Conservation (phyloP, 2,329 filamentous ascomycete genomes). For the Colletotrichum somersetense region DNA sequence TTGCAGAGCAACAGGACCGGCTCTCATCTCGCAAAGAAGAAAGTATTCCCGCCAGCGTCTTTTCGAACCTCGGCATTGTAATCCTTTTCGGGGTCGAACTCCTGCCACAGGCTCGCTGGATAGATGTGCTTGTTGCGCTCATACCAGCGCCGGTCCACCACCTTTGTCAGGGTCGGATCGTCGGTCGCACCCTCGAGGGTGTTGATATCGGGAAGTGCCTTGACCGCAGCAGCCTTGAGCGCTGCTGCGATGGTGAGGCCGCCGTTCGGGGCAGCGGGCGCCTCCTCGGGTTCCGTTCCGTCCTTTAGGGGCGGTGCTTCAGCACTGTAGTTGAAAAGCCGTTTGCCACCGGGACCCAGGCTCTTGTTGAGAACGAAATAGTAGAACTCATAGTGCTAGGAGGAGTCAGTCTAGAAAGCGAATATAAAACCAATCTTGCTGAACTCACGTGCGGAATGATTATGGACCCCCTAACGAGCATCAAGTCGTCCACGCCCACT, state of each 20-base stretch:
- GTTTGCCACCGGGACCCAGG: constrained; percentile 75
- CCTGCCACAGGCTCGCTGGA: constrained; percentile 94
- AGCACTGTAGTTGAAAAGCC: constrained; percentile 81
- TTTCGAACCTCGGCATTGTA: constrained; percentile 83
- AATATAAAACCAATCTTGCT: constrained; percentile 6
- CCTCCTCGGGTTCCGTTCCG: constrained; percentile 38
- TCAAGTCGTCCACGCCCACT: constrained; percentile 93
- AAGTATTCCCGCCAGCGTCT: constrained; percentile 90
- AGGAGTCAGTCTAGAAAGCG: constrained; percentile 42
- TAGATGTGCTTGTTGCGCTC: constrained; percentile 99
- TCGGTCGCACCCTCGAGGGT: constrained; percentile 81
- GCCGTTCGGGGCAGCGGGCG: constrained; percentile 47
- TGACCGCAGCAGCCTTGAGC: constrained; percentile 52
- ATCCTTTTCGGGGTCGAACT: constrained; percentile 91
- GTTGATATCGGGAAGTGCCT: constrained; percentile 60
- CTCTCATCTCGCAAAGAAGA: constrained; percentile 78
- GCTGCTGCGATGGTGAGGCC: constrained; percentile 50
- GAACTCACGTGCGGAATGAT: constrained; percentile 91
- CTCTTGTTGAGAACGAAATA: constrained; percentile 95
- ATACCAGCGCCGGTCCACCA: constrained; percentile 97
- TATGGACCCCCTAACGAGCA: constrained; percentile 89
- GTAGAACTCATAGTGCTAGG: constrained; percentile 95
- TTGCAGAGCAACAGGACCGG: neutral
- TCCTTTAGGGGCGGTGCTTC: constrained; percentile 55
- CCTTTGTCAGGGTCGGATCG: constrained; percentile 87